These are phyloP conservation scores for Xylariaceae sp. DNA, from an alignment of 2,329 filamentous ascomycete species.

Conservation along the genomic window DNA sequence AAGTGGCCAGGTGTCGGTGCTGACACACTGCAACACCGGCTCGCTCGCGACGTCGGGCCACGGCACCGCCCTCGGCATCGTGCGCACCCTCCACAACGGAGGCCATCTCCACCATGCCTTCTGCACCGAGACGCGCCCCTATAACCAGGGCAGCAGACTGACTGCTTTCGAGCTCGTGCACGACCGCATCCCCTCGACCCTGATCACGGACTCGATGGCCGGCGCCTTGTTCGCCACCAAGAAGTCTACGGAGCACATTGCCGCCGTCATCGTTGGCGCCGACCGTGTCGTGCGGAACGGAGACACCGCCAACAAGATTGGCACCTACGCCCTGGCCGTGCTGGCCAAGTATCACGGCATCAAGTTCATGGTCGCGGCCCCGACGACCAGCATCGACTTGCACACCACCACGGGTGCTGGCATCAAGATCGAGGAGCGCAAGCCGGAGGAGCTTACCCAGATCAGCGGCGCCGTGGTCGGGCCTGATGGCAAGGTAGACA, in stretches of 20 bases:
- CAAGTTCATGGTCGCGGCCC: conserved; percentile 92
- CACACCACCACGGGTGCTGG: conserved; percentile 68
- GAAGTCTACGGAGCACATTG: conserved; percentile 61
- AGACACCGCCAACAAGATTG: conserved; percentile 98
- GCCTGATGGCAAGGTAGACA: conserved; percentile 58
- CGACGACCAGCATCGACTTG: conserved; percentile 89
- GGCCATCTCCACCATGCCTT: conserved; percentile 73
- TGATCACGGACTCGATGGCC: conserved; percentile 97
- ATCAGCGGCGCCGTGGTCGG: conserved; percentile 71
- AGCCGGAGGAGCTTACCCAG: conserved; percentile 74
- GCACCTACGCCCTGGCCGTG: conserved; percentile 90
- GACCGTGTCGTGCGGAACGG: conserved; percentile 94
- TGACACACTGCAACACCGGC: conserved; percentile 98
- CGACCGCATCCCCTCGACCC: conserved; percentile 82
- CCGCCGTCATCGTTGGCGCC: conserved; percentile 87
- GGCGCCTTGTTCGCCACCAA: conserved; percentile 69
- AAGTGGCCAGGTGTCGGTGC: conserved; percentile 61
- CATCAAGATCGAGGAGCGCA: conserved; percentile 88
- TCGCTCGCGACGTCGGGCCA: conserved; percentile 97
- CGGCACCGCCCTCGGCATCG: conserved; percentile 89
- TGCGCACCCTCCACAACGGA: conserved; percentile 69
- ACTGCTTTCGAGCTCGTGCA: conserved; percentile 97
- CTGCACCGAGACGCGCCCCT: conserved; percentile 94
- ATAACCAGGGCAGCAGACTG: conserved; percentile 93
- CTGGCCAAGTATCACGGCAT: conserved; percentile 81